Evolutionary conservation across 2,329 filamentous ascomycete species (phyloP).

Genomic region (Cadophora sp.): DNA sequence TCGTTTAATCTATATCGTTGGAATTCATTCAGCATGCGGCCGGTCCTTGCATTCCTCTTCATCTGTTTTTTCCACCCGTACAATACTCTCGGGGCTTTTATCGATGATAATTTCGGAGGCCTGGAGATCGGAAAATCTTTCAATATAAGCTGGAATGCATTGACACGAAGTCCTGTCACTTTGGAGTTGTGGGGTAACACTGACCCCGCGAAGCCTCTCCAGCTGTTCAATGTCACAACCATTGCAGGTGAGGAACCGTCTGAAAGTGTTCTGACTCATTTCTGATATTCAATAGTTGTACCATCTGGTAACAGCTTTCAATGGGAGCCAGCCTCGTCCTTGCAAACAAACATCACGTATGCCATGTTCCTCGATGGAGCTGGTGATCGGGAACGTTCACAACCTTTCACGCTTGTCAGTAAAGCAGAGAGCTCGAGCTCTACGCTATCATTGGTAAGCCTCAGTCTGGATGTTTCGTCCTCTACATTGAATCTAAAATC

Average conservation of each 20-base stretch:
- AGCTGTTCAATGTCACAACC: not conserved
- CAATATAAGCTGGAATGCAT: not conserved
- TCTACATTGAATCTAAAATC: not conserved
- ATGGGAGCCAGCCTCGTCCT: not conserved
- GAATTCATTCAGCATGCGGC: not conserved
- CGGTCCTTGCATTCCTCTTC: constrained; percentile 4
- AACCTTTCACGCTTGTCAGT: not conserved
- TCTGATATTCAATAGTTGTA: not conserved
- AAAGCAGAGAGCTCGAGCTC: not conserved
- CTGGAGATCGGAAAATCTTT: not conserved
- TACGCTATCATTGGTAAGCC: not conserved
- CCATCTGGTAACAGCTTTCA: not conserved
- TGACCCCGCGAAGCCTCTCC: not conserved
- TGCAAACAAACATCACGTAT: not conserved
- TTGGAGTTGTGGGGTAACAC: not conserved
- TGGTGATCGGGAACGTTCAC: not conserved
- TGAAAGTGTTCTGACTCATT: too few species aligned
- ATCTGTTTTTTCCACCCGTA: not conserved
- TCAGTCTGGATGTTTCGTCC: not conserved
- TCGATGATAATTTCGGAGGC: not conserved
- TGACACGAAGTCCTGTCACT: not conserved
- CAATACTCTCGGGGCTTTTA: not conserved
- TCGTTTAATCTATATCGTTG: not conserved
- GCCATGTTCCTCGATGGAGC: not conserved
- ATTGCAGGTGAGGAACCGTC: not conserved